These are phyloP conservation scores for Diaporthe nobilis DNA, from an alignment of 2,329 filamentous ascomycete genomes.

Conservation along the genomic window DNA sequence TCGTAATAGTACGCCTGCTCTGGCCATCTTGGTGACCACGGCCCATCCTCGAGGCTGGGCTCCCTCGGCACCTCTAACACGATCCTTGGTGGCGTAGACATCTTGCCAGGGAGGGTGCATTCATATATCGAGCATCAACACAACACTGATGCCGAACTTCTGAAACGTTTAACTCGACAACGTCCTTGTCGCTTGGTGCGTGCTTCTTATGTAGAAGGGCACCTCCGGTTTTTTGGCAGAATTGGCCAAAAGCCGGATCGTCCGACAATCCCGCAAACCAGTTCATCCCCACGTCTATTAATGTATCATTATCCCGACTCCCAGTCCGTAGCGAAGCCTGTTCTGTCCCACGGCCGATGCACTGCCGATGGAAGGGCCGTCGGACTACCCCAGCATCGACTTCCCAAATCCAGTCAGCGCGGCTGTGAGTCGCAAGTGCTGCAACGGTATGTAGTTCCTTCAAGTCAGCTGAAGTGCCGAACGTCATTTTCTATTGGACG, in stretches of 20 bases:
- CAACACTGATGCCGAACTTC: background rate
- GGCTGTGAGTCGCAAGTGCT: slow-evolving; percentile 6
- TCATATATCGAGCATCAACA: background rate
- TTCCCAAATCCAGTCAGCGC: slow-evolving; percentile 20
- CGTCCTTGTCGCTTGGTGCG: background rate
- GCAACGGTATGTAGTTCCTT: background rate
- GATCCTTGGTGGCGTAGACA: slow-evolving; percentile 20
- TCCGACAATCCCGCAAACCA: background rate
- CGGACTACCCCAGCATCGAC: slow-evolving; percentile 26
- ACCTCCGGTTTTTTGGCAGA: background rate
- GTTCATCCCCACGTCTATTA: background rate
- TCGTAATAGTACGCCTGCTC: background rate
- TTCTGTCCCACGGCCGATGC: slow-evolving; percentile 1
- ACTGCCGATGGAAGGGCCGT: background rate
- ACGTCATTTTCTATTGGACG: background rate
- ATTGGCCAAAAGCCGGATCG: background rate
- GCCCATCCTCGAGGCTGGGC: slow-evolving; percentile 13
- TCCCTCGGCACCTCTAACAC: slow-evolving; percentile 10
- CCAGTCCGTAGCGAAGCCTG: slow-evolving; percentile 1
- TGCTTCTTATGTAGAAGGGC: background rate
- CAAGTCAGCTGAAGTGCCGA: slow-evolving; percentile 17
- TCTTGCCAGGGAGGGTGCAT: background rate
- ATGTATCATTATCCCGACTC: slow-evolving; percentile 4
- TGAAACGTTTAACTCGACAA: background rate
- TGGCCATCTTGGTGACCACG: slow-evolving; percentile 9